These are phyloP conservation scores for Pseudisothecium myosuroides DNA, from an alignment of 225 moss, liverwort and hornwort genomes.

Conservation along the genomic window DNA sequence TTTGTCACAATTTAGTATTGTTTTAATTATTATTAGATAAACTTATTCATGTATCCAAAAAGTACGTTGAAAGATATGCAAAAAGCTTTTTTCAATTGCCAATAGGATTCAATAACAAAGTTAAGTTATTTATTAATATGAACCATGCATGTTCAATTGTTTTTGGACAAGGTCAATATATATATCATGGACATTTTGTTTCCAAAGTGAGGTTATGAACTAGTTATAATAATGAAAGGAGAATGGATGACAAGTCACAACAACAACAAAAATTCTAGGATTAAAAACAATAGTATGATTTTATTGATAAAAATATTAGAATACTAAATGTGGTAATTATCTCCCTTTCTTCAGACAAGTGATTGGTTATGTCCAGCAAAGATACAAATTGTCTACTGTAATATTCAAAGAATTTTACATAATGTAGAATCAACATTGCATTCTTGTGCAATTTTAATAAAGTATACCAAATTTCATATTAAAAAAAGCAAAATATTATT, in stretches of 20 bases:
- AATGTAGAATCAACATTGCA: not conserved
- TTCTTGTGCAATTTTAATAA: not conserved
- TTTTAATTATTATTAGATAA: no score
- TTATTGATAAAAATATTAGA: not conserved
- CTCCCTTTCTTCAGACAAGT: fast-evolving
- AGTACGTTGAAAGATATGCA: not conserved
- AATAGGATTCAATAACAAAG: not conserved
- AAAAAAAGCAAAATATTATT: fast-evolving
- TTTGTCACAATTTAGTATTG: fast-evolving
- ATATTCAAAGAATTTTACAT: not conserved
- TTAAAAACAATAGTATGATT: not conserved
- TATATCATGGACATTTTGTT: not conserved
- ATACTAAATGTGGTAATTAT: not conserved
- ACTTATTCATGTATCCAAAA: not conserved
- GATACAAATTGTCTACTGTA: not conserved
- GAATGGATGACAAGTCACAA: not conserved
- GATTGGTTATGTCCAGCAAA: not conserved
- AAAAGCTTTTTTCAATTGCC: not conserved
- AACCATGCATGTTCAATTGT: not conserved
- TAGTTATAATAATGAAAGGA: not conserved
- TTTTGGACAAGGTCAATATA: not conserved
- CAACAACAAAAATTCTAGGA: not conserved
- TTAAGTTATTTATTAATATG: not conserved
- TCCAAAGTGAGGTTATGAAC: not conserved
- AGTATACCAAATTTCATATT: not conserved